These are phyloP conservation scores for Vitis amurensis DNA, from an alignment of 164 flowering plant genomes.

Conservation along the genomic window DNA sequence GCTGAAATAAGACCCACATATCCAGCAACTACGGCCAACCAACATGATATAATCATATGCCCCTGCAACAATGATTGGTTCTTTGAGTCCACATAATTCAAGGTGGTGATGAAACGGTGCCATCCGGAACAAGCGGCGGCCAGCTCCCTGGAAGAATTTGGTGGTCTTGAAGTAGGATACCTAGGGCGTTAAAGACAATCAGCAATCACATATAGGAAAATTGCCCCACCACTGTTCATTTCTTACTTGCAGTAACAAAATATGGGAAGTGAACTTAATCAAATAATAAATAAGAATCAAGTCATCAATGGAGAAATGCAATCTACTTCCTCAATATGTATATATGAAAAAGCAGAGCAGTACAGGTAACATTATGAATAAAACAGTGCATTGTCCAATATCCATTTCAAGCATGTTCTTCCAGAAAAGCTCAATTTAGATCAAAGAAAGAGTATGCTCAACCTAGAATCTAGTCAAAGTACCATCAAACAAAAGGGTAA, in stretches of 20 bases:
- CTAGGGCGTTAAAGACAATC: conserved; percentile 27
- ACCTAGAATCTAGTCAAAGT: too few relatives aligned
- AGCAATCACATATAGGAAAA: background rate
- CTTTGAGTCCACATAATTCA: conserved; percentile 57
- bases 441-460: too few relatives aligned
- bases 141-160: conserved; percentile 44
- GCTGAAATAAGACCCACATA: conserved; percentile 82
- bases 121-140: conserved; percentile 60
- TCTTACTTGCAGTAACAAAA: background rate
- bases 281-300: too few relatives aligned
- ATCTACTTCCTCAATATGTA: too few relatives aligned
- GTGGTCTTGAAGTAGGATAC: conserved; percentile 52
- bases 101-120: conserved; percentile 80
- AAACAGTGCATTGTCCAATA: too few relatives aligned
- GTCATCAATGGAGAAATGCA: too few relatives aligned
- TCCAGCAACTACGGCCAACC: conserved; percentile 63
- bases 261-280: too few relatives aligned
- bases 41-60: conserved; percentile 56
- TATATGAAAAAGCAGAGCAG: too few relatives aligned
- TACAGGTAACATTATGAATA: too few relatives aligned
- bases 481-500: too few relatives aligned
- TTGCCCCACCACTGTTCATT: background rate
- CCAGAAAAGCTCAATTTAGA: too few relatives aligned
- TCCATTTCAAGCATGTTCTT: too few relatives aligned
- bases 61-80: conserved; percentile 63